Evolutionary conservation across 495 filamentous ascomycete genomes (phyloP), one percentile per base, ranked within the genome.

Genomic region (Tuber brumale): DNA sequence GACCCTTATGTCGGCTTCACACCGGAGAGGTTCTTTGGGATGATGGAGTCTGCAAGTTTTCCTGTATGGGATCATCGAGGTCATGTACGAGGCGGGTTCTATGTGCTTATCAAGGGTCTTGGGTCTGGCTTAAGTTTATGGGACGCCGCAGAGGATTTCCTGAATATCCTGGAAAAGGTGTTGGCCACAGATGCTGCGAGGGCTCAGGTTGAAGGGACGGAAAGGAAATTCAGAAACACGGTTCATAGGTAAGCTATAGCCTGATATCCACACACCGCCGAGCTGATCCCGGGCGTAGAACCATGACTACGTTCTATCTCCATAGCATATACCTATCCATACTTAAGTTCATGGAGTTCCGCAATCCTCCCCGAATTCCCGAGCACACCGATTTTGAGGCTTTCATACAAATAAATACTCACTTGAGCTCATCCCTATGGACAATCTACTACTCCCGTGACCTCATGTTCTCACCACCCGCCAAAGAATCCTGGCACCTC

Each of bases 271-370:
- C 31, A 48, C 21, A 12, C 37, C 12, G 3, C 44, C 18, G 12
- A 43, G 74, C 37, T 75, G 66, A 79, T 41, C 45, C 12, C 42
- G 31, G 39, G 5, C 45, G 70, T 31, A 79, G 77, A 48, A 79
- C 77, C 5, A 79, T 79, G 77, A 79, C 77, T 3, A 78, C 76
- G 8, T 79, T 79, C 37, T 79, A 79, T 35, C 77, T 79, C 21
- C 77, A 79, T 45, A 78, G 70, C 18, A 74, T 79, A 41, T 73
- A 79, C 37, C 72, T 46, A 18, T 72, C 77, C 37, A 51, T 78
- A 18, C 76, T 79, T 3, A 14, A 57, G 21, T 79, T 78, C 43
- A 78, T 78, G 70, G 70, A 73, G 16, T 2, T 66, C 35, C 76
- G 77, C 8, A 43, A 41, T 57, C 43, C 76, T 12, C 48, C 44